Evolutionary conservation across 768 basidiomycete species (phyloP).

Genomic region (Russula vinacea): DNA sequence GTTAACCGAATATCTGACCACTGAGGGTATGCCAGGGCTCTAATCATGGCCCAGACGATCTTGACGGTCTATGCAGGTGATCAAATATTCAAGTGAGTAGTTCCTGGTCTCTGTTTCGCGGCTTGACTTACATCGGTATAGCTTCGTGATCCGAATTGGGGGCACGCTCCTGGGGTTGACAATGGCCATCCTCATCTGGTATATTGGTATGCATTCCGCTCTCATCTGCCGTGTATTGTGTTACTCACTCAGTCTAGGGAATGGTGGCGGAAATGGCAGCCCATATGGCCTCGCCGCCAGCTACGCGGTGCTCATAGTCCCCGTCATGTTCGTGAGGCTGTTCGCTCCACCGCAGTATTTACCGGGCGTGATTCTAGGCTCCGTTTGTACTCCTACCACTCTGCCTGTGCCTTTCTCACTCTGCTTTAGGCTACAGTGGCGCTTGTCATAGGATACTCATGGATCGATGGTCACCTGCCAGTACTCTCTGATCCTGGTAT

Average conservation of each 20-base stretch:
- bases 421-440: conserved; percentile 42
- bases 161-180: conserved; percentile 49
- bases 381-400: conserved; percentile 36
- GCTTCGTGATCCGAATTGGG: conserved; percentile 45
- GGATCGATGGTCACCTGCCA: conserved; percentile 52
- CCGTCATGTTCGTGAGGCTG: conserved; percentile 49
- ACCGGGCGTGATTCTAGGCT: conserved; percentile 39
- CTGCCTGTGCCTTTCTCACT: conserved; percentile 1
- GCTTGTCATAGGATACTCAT: conserved; percentile 54
- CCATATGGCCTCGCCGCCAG: conserved; percentile 53
- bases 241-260: conserved; percentile 34
- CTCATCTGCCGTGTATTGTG: neutral
- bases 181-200: conserved; percentile 50
- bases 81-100: conserved; percentile 48
- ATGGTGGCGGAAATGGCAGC: conserved; percentile 47
- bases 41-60: conserved; percentile 61
- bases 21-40: conserved; percentile 38
- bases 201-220: conserved; percentile 38
- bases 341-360: conserved; percentile 44
- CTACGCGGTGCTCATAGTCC: conserved; percentile 45
- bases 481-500: conserved; percentile 50
- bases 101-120: neutral
- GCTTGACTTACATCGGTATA: conserved; percentile 22
- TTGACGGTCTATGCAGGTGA: conserved; percentile 56
- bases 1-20: neutral